Evolutionary conservation across 2,329 filamentous ascomycete genomes (phyloP), one percentile per base, ranked within the genome.

Genomic region (Aspergillus intermedius): DNA sequence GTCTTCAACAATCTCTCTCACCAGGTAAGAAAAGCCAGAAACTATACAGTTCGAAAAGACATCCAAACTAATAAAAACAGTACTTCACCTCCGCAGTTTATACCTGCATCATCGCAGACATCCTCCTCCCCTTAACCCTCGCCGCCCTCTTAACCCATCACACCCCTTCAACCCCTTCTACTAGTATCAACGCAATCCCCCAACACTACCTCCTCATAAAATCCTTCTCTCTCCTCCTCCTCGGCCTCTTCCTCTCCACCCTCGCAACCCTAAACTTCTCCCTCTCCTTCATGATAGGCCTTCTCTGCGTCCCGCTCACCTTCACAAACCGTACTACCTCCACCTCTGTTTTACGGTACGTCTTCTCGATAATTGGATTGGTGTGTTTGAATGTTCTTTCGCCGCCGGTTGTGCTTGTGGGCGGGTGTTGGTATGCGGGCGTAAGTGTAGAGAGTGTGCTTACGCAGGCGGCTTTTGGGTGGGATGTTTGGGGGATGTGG

Each of bases 191-290:
- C 10, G 3, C 37, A 19, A 40, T 12, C 37, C 17, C 67, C 3
- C 88, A 91, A 62, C 85, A 91, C 62, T 83, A 86, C 61, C 80
- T 83, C 43, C 80, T 96, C 45, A 83, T 90, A 55, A 91, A 94
- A 65, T 93, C 86, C 49, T 90, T 97, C 74, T 95, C 90, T 5
- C 81, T 97, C n/a, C 82, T 98, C 10, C 77, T 95, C 8, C 80
- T 97, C 0, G 93, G 93, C 60, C 88, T 96, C 75, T 91, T 89
- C 60, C 82, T 98, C 55, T 91, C 91, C 10, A 86, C 91, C 1
- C 84, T 98, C 10, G 91, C 93, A 2, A 98, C 91, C 0, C 80
- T 98, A 45, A 98, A 98, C 71, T 98, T 98, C 76, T 90, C 87
- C 3, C 83, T 96, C 12, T 84, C 89, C 43, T 85, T 97, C 64